Conservation (phyloP, 257 asterid genomes). For the Penstemon eatonii region DNA sequence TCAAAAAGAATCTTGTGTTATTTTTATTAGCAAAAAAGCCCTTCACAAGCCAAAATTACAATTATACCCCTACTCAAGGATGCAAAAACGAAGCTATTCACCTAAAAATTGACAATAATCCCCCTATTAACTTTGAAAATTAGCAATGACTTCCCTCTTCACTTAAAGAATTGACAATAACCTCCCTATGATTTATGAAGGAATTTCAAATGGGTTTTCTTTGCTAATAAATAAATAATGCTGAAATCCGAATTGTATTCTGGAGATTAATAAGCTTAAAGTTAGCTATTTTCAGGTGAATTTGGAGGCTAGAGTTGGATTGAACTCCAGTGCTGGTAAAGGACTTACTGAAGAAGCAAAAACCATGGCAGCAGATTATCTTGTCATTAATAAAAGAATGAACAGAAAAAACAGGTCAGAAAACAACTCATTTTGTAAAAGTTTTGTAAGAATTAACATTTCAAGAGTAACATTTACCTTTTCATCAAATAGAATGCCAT, state of each 20-base stretch:
- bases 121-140: too few relatives aligned
- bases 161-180: too few relatives aligned
- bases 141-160: too few relatives aligned
- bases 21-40: too few relatives aligned
- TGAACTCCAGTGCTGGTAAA: constrained; percentile 50
- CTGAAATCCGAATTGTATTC: not conserved
- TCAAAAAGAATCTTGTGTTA: too few relatives aligned
- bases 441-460: constrained; percentile 24
- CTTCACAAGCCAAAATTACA: too few relatives aligned
- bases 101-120: too few relatives aligned
- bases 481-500: constrained; percentile 39
- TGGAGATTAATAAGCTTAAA: not conserved
- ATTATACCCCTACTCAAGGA: too few relatives aligned
- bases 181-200: too few relatives aligned
- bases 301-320: constrained; percentile 77
- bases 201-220: too few relatives aligned
- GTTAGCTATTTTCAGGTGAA: constrained; percentile 43
- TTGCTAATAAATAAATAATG: too few relatives aligned
- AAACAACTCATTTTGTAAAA: constrained; percentile 24
- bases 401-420: constrained; percentile 50
- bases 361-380: constrained; percentile 57
- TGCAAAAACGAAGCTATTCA: too few relatives aligned
- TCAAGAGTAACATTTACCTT: constrained; percentile 21
- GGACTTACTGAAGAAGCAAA: constrained; percentile 64
- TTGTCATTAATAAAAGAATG: constrained; percentile 43